Evolutionary conservation across 345 rosid species (phyloP), one percentile per base, ranked within the genome.

Genomic region (Reutealis trisperma): DNA sequence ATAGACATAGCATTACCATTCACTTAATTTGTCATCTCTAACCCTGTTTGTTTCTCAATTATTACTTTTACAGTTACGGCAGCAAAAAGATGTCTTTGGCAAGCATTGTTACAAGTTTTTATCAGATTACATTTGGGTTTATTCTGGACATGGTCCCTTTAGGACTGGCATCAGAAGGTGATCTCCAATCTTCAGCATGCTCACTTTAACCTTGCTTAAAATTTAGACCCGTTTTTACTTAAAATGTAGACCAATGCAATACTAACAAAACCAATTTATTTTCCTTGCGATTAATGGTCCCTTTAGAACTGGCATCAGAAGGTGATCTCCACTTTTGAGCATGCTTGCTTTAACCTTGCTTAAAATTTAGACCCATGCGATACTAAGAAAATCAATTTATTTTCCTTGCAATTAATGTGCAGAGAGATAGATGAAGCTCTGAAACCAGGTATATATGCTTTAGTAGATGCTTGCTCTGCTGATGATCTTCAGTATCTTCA

Each of bases 351-450:
- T 37, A 10, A 27, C 25, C 15, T 70, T 30, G 27, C 44, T 51
- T 27, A 70, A 27, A 51, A 21, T 21, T 9, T 47, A 19, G 74
- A 55, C 13, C 71, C 32, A 67, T 34, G 57, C 22, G 15, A 59
- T 62, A 22, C 57, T 67, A 65, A 64, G 8, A 70, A 69, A 74
- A 51, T 49, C 52, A 37, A 21, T 80, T 71, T 27, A 16, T 78
- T 71, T 41, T 24, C 37, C 10, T 79, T 72, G 72, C 51, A 12
- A 70, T 47, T 59, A 22, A 78, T 81, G 74, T 79, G 73, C 90
- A 96, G 99, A 87, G 97, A 96, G 82, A 78, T 92, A 76, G 94
- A 93, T 72, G 98, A 90, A 84, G 97, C 98, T 74, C 83, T 96
- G 75, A 92, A 77, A 75, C 97, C 99, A 42, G 98, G 97, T 74